Evolutionary conservation across 768 basidiomycete species (phyloP).

Genomic region (Boletus tomentosulus): DNA sequence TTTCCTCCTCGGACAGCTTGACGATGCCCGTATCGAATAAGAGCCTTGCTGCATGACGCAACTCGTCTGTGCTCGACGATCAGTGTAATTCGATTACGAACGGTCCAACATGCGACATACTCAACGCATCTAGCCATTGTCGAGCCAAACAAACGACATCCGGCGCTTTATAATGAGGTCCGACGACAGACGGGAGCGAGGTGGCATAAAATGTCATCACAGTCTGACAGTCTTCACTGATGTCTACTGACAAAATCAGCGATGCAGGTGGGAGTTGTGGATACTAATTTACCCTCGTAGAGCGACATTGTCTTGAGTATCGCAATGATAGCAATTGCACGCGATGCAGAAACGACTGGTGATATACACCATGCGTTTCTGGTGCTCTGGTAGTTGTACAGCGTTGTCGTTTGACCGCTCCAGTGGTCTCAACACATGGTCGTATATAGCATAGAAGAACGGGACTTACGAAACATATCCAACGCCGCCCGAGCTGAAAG

Average conservation of each 20-base stretch:
- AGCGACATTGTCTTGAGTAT: constrained; percentile 69
- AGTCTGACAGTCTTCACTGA: constrained; percentile 63
- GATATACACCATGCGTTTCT: constrained; percentile 72
- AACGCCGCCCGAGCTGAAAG: constrained; percentile 34
- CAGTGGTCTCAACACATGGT: neutral
- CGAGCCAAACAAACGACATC: constrained; percentile 68
- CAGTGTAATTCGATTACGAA: constrained; percentile 1
- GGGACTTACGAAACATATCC: constrained; percentile 49
- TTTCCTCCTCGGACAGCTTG: constrained; percentile 63
- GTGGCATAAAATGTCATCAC: constrained; percentile 79
- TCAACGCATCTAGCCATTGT: constrained; percentile 71
- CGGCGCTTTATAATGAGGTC: constrained; percentile 58
- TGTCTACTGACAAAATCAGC: constrained; percentile 40
- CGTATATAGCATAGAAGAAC: neutral
- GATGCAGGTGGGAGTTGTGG: neutral
- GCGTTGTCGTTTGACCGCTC: constrained; percentile 33
- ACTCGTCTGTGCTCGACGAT: constrained; percentile 46
- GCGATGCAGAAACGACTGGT: constrained; percentile 59
- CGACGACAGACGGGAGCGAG: constrained; percentile 60
- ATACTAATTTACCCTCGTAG: constrained; percentile 52
- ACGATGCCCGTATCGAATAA: constrained; percentile 76
- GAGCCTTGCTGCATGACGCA: constrained; percentile 70
- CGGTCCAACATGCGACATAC: constrained; percentile 38
- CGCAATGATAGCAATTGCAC: constrained; percentile 62
- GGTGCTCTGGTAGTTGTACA: constrained; percentile 37